Evolutionary conservation across 306 rosid genomes (phyloP).

Genomic region (Benincasa hispida): DNA sequence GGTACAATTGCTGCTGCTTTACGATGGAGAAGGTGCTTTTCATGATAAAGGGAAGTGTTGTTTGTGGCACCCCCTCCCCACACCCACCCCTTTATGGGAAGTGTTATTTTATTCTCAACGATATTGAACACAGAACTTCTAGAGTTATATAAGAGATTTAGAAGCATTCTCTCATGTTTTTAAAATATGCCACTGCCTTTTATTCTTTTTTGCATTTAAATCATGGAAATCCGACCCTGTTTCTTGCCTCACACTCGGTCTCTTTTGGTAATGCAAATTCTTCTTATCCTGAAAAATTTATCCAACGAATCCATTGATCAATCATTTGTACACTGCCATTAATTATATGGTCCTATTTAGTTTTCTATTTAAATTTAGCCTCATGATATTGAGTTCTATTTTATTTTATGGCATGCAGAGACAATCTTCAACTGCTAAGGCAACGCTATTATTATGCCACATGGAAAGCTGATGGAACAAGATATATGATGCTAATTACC

Average conservation of each 20-base stretch:
- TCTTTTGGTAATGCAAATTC: background rate
- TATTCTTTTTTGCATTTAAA: background rate
- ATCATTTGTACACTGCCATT: background rate
- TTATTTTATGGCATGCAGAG: conserved; percentile 41
- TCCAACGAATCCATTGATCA: background rate
- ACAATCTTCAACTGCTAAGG: conserved; percentile 70
- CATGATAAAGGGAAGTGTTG: no score
- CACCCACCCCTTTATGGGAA: no score
- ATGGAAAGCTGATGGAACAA: conserved; percentile 98
- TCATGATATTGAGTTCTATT: conserved; percentile 9
- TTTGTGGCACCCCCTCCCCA: no score
- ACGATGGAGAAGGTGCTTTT: no score
- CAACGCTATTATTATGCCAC: conserved; percentile 97
- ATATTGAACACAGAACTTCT: background rate
- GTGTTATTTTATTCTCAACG: background rate
- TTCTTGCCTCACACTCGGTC: background rate
- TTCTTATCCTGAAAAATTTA: background rate
- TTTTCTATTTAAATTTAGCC: background rate
- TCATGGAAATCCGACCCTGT: background rate
- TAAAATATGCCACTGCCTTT: background rate
- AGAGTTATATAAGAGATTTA: background rate
- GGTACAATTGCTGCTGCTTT: no score
- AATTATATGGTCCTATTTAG: background rate
- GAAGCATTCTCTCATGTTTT: background rate
- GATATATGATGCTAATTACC: conserved; percentile 92